Evolutionary conservation across 1,139 yeast genomes (phyloP).

Genomic region (Debaryomyces udenii): DNA sequence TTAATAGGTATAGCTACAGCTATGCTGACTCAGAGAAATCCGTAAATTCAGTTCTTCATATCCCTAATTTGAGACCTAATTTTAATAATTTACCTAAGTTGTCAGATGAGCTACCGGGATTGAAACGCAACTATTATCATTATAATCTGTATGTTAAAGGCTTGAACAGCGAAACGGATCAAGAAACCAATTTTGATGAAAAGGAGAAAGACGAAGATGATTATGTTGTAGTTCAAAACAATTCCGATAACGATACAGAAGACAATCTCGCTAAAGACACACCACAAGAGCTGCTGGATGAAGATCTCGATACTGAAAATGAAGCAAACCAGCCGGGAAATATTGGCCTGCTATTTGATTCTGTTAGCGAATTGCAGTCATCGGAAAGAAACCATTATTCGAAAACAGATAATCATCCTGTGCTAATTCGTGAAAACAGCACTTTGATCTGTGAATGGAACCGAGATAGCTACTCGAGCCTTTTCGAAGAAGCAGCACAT

Average conservation of each 20-base stretch:
- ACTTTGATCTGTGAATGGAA: slow-evolving; percentile 79
- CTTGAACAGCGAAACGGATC: slow-evolving; percentile 23
- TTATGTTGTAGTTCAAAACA: slow-evolving; percentile 24
- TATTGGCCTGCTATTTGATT: slow-evolving; percentile 33
- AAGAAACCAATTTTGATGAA: slow-evolving; percentile 15
- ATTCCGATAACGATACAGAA: slow-evolving; percentile 26
- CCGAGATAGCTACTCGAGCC: slow-evolving; percentile 45
- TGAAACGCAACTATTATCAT: slow-evolving; percentile 36
- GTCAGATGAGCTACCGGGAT: slow-evolving; percentile 31
- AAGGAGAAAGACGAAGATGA: slow-evolving; percentile 18
- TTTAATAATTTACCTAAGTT: slow-evolving; percentile 30
- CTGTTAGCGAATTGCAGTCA: slow-evolving; percentile 17
- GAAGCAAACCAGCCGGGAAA: slow-evolving; percentile 16
- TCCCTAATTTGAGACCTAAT: slow-evolving; percentile 23
- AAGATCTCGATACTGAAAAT: slow-evolving; percentile 23
- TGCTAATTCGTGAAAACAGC: slow-evolving; percentile 36
- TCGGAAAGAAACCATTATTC: background rate
- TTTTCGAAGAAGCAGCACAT: slow-evolving; percentile 50
- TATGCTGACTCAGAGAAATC: background rate
- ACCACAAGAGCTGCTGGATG: slow-evolving; percentile 18
- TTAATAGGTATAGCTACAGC: slow-evolving; percentile 1
- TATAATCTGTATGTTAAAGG: slow-evolving; percentile 25
- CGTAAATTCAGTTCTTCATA: background rate
- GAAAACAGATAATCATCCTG: slow-evolving; percentile 23
- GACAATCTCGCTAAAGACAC: slow-evolving; percentile 15